Base-by-base conservation (phyloP, 2,329 filamentous ascomycete species). In the Nemania diffusa region DNA sequence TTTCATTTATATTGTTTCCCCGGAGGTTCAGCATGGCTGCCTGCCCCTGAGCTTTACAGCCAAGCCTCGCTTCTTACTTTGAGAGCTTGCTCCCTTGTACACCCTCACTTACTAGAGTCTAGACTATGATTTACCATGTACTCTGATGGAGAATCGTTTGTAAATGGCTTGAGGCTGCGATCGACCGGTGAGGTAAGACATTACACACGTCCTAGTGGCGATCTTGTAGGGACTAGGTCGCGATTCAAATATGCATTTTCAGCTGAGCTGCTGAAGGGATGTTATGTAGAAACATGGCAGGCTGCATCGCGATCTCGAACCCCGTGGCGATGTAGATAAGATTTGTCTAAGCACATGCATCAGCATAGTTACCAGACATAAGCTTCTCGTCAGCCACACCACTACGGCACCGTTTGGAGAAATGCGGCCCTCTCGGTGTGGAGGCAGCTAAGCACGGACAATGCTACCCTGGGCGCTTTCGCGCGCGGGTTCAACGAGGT, bases 351-450 rank as follows among this genome's bases (percentile, higher is more conserved):
- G 34, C 40, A 20, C n/a, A 57, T 15, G 20, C 26, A 27, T 15
- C 46, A 15, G 20, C 57, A 50, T 15, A 24, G 1, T 15, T 24
- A 29, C 29, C 27, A 11, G n/a, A 52, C 34, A 56, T 37, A 55
- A 50, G 48, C 37, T 42, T 40, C 22, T 62, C 27, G 40, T 57
- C 55, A 53, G 42, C 50, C 34, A 62, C 66, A 57, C 58, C 26
- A 46, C 29, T 48, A 53, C 27, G 62, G 29, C 29, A 32, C n/a
- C 29, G 29, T 32, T 32, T 32, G 29, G 29, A 40, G 57, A 62
- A 62, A 65, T 57, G 53, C 58, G 17, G 57, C 52, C 26, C 32
- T 48, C 26, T 46, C n/a, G 56, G 37, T 24, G 40, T 48, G 53
- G 52, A 52, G 44, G 48, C n/a, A n/a, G n/a, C n/a, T 60, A 44